Evolutionary conservation across 495 filamentous ascomycete species (phyloP), one percentile per base, ranked within the genome.

Genomic region (Penicillium fimorum): DNA sequence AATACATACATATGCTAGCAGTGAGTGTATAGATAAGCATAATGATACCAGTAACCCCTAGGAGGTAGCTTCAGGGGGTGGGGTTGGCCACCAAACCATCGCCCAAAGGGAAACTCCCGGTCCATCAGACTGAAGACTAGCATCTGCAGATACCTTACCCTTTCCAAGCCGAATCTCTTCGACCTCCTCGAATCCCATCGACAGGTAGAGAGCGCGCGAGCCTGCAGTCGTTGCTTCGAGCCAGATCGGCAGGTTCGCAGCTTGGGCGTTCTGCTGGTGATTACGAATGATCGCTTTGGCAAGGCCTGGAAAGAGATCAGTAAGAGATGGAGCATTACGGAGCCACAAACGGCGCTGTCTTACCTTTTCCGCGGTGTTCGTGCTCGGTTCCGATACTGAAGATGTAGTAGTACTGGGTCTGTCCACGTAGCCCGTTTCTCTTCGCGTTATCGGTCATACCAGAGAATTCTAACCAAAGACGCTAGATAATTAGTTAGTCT

Each of bases 51-150:
- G 2, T 27, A 33, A 0, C 8, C n/a, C 4, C n/a, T 52, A 52
- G 32, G 22, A 32, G 9, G 9, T 8, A 38, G 8, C 17, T 33
- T 18, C 24, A 41, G 50, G 30, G 48, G 12, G 12, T n/a, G 32
- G 32, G 24, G 51, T 46, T 32, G 67, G 67, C 65, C 67, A 68
- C 67, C 67, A 67, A 0, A 72, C 64, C 70, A 72, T 72, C 7
- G 65, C 68, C 56, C 58, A 72, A 2, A 72, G 20, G 0, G 61
- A 49, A 7, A 72, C 37, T 2, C 67, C 65, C 4, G 62, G 46
- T 3, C 67, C 67, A 38, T 55, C 57, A 20, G 49, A 43, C 50
- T 70, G 56, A n/a, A 57, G 13, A 9, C 15, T 58, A n/a, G 62
- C 62, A 51, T 70, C 60, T 5, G 53, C 48, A 51, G 47, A 54